Conservation (phyloP, 2,329 filamentous ascomycete genomes). For the Phoma sp. region DNA sequence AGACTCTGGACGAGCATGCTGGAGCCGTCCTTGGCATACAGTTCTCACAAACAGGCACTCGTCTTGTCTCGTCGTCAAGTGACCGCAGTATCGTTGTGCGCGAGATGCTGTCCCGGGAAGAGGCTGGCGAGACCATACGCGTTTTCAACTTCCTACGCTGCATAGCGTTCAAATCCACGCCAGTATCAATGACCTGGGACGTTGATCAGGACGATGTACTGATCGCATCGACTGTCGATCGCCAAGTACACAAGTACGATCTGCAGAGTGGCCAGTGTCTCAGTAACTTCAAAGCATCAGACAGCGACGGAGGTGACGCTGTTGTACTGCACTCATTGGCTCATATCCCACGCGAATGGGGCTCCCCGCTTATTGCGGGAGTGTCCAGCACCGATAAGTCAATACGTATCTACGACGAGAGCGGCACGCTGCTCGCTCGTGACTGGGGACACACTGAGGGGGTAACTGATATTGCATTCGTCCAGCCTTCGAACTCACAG, state of each 20-base stretch:
- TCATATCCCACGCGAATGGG: constrained; percentile 63
- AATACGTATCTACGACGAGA: constrained; percentile 85
- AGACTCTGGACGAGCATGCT: constrained; percentile 91
- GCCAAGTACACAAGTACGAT: constrained; percentile 66
- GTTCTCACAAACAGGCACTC: constrained; percentile 74
- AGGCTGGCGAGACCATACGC: constrained; percentile 63
- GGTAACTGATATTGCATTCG: constrained; percentile 81
- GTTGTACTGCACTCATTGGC: constrained; percentile 83
- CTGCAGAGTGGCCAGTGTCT: constrained; percentile 73
- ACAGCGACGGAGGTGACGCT: constrained; percentile 80
- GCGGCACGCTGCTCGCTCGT: constrained; percentile 78
- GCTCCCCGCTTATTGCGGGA: constrained; percentile 77
- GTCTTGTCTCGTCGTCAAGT: constrained; percentile 79
- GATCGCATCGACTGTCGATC: constrained; percentile 68
- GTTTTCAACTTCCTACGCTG: constrained; percentile 80
- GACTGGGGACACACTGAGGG: constrained; percentile 97
- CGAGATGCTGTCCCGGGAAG: constrained; percentile 75
- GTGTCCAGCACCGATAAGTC: constrained; percentile 96
- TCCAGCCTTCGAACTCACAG: constrained; percentile 50
- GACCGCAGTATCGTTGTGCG: constrained; percentile 88
- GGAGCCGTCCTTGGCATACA: constrained; percentile 82
- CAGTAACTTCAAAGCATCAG: constrained; percentile 80
- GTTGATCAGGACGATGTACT: constrained; percentile 65
- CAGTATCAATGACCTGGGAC: constrained; percentile 80
- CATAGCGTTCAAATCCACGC: constrained; percentile 84